Conservation (phyloP, 768 basidiomycete genomes). For the Lactifluus rugatus region DNA sequence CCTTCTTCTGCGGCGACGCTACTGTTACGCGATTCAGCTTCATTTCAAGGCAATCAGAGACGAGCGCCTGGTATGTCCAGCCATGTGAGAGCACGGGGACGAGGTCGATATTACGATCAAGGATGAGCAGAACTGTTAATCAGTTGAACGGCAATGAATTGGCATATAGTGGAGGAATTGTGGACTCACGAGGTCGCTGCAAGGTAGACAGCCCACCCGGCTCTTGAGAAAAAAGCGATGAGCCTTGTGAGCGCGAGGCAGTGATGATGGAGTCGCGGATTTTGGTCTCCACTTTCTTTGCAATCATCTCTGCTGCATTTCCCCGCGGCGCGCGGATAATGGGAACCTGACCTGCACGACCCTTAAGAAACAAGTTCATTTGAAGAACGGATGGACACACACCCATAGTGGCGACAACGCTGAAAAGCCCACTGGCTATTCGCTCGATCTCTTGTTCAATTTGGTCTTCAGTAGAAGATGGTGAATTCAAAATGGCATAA, state of each 20-base stretch:
- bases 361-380: background rate
- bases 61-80: slow-evolving; percentile 98
- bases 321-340: slow-evolving; percentile 91
- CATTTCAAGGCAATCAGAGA: slow-evolving; percentile 96
- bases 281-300: slow-evolving; percentile 86
- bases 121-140: slow-evolving; percentile 70
- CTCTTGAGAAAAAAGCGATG: slow-evolving; percentile 70
- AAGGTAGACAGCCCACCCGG: slow-evolving; percentile 75
- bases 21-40: slow-evolving; percentile 92
- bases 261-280: slow-evolving; percentile 77
- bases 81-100: slow-evolving; percentile 91
- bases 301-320: slow-evolving; percentile 99
- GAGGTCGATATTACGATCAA: slow-evolving; percentile 92
- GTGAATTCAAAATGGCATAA: slow-evolving; percentile 85
- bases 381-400: slow-evolving; percentile 19
- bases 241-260: slow-evolving; percentile 49
- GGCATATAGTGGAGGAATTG: background rate
- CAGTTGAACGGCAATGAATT: slow-evolving; percentile 6
- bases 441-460: slow-evolving; percentile 93
- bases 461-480: slow-evolving; percentile 77
- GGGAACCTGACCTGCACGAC: slow-evolving; percentile 67
- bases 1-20: slow-evolving; percentile 61
- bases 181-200: slow-evolving; percentile 69
- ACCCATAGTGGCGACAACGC: slow-evolving; percentile 84
- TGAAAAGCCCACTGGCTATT: slow-evolving; percentile 83